These are phyloP conservation scores for Balansia obtecta DNA, from an alignment of 2,329 filamentous ascomycete genomes.

Conservation along the genomic window DNA sequence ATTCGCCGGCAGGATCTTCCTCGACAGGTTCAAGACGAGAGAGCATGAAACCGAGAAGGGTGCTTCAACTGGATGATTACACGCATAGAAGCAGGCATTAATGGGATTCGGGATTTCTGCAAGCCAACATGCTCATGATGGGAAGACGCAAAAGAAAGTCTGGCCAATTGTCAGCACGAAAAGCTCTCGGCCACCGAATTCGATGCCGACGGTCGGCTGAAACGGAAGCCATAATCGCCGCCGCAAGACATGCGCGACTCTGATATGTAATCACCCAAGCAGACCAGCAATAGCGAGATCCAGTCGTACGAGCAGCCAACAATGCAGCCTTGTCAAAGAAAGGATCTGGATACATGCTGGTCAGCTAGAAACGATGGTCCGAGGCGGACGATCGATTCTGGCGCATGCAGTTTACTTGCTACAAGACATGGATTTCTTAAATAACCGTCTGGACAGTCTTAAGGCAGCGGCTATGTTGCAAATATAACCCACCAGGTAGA, in stretches of 20 bases:
- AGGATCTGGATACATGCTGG: neutral
- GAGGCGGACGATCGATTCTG: neutral
- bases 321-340: neutral
- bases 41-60: neutral
- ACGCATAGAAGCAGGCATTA: neutral
- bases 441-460: neutral
- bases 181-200: neutral
- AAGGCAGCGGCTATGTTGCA: neutral
- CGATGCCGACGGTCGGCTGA: constrained; percentile 4
- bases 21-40: neutral
- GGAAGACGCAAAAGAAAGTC: neutral
- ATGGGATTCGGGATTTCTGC: neutral
- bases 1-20: too few species aligned
- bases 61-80: neutral
- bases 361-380: constrained; percentile 4
- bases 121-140: neutral
- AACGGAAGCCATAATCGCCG: constrained; percentile 6
- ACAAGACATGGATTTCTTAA: neutral
- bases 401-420: neutral
- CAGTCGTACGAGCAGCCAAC: neutral
- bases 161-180: neutral
- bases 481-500: neutral
- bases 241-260: neutral
- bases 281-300: neutral
- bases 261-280: too few species aligned